Evolutionary conservation across 192 early-diverging fungal genomes (phyloP), one percentile per base, ranked within the genome.

Genomic region (Helicostylum pulchrum): DNA sequence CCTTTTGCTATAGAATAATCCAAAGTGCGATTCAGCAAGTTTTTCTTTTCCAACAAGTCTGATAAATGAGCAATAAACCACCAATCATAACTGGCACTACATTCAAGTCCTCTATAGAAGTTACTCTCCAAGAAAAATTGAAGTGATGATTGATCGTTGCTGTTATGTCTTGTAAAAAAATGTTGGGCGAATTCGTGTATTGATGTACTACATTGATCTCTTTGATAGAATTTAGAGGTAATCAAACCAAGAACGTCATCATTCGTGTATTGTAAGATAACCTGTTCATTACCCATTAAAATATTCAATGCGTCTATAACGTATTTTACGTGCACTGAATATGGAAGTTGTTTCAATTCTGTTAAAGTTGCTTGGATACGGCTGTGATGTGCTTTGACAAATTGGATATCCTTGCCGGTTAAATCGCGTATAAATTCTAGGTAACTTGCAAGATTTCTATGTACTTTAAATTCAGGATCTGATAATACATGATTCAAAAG

Each of bases 1-100:
- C 21, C 42, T 12, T 12, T 8, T 44, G 12, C 20, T 12, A 3
- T 1, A 6, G 21, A 23, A 21, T 7, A 14, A 20, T 39, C 14
- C 12, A 39, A 39, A 39, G 36, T 36, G 11, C 19, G 0, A n/a
- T 12, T 9, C 42, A 59, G 7, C 43, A 45, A 23, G 10, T 45
- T 19, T 2, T 59, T 19, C 21, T 12, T 14, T 2, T 59, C 20
- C 10, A 59, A 45, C 20, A 59, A 44, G 15, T 59, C 57, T 20
- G 43, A 1, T 42, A 59, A 23, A 21, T 59, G 57, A 23, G 39
- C 17, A 12, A 59, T 15, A 42, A 43, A 23, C 57, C 57, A 59
- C 57, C 57, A 59, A 59, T 59, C 57, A 9, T 43, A 43, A 43
- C 4, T 4, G 5, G 21, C 20, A 42, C 57, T 44, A 21, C 23